Evolutionary conservation across 1,139 yeast genomes (phyloP).

Genomic region (Taiozyma sp.): DNA sequence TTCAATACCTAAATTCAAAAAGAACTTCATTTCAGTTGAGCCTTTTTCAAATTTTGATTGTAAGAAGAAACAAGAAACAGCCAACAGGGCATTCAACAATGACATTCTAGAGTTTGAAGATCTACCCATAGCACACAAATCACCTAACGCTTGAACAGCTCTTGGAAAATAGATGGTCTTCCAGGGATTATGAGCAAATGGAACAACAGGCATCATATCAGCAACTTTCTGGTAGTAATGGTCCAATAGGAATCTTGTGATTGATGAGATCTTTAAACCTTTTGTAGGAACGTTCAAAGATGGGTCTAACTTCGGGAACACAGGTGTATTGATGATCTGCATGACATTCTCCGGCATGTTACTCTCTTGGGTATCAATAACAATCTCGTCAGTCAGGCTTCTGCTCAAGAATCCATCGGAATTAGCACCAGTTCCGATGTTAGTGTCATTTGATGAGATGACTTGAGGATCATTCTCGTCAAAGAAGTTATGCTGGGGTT

Average conservation of each 20-base stretch:
- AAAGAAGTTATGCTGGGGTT: slow-evolving; percentile 11
- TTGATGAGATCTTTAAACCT: slow-evolving; percentile 59
- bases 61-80: slow-evolving; percentile 77
- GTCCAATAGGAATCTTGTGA: slow-evolving; percentile 62
- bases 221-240: slow-evolving; percentile 79
- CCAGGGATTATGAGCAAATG: slow-evolving; percentile 83
- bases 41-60: slow-evolving; percentile 55
- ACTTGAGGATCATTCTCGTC: neutral
- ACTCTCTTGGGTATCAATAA: slow-evolving; percentile 16
- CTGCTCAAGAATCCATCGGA: neutral
- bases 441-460: neutral
- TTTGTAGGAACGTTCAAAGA: slow-evolving; percentile 52
- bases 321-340: slow-evolving; percentile 24
- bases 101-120: slow-evolving; percentile 78
- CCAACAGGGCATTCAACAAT: slow-evolving; percentile 69
- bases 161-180: slow-evolving; percentile 77
- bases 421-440: neutral
- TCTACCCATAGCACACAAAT: slow-evolving; percentile 64
- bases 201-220: slow-evolving; percentile 83
- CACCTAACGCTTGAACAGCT: slow-evolving; percentile 59
- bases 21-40: slow-evolving; percentile 55
- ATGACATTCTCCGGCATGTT: slow-evolving; percentile 21
- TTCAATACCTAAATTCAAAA: slow-evolving; percentile 65
- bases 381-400: slow-evolving; percentile 4
- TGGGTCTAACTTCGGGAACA: slow-evolving; percentile 22